These are phyloP conservation scores for Tricholoma bakamatsutake DNA, from an alignment of 768 basidiomycete genomes.

Conservation along the genomic window DNA sequence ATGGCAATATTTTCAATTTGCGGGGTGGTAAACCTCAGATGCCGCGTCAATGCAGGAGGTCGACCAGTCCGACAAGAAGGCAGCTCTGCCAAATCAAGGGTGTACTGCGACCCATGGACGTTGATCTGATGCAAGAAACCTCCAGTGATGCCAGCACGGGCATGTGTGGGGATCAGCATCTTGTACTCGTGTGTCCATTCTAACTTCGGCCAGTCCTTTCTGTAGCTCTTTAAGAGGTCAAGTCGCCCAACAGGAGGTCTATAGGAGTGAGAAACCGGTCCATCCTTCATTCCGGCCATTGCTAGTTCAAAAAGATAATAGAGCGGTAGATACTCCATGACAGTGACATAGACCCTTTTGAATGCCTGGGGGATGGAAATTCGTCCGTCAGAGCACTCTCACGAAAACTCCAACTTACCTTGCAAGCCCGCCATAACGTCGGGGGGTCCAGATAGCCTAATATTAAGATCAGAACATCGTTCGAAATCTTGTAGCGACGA, in stretches of 20 bases:
- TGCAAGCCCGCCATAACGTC: conserved; percentile 41
- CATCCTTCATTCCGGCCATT: conserved; percentile 45
- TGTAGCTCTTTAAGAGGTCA: conserved; percentile 39
- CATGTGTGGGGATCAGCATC: conserved; percentile 31
- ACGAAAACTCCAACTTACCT: conserved; percentile 24
- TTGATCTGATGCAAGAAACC: conserved; percentile 41
- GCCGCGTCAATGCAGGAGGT: conserved; percentile 37
- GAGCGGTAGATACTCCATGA: conserved; percentile 42
- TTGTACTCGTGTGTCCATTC: conserved; percentile 43
- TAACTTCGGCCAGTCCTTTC: conserved; percentile 43
- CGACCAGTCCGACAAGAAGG: conserved; percentile 42
- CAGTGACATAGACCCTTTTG: conserved; percentile 36
- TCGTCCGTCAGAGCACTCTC: background rate
- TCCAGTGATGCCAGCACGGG: conserved; percentile 36
- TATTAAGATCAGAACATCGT: conserved; percentile 46
- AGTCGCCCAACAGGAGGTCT: conserved; percentile 36
- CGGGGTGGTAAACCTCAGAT: conserved; percentile 38
- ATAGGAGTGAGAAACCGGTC: conserved; percentile 32
- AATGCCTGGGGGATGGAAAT: conserved; percentile 32
- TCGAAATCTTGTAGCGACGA: conserved; percentile 43
- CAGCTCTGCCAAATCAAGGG: conserved; percentile 41
- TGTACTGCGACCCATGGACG: conserved; percentile 32
- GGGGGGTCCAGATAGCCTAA: conserved; percentile 44
- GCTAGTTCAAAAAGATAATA: conserved; percentile 47
- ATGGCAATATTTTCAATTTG: conserved; percentile 38